Evolutionary conservation across 2,329 filamentous ascomycete species (phyloP).

Genomic region (Helotiales sp.): DNA sequence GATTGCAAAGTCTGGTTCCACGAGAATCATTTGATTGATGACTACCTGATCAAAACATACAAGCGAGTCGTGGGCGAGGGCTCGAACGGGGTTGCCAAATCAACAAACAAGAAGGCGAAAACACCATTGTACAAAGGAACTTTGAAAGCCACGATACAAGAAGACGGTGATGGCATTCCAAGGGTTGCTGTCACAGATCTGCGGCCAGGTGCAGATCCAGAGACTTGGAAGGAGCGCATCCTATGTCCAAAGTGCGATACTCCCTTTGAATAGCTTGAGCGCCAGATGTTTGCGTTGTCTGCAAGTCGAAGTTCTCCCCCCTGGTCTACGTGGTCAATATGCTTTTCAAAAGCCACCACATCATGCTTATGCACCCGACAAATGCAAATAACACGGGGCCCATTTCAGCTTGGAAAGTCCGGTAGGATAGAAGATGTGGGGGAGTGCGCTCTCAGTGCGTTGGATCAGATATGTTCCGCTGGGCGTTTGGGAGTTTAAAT

Average conservation of each 20-base stretch:
- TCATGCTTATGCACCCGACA: not conserved
- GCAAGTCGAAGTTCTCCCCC: not conserved
- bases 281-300: not conserved
- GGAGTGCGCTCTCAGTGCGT: not conserved
- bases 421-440: not conserved
- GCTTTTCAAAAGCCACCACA: not conserved
- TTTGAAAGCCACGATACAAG: constrained; percentile 34
- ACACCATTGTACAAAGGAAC: constrained; percentile 29
- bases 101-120: constrained; percentile 29
- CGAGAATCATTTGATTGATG: constrained; percentile 44
- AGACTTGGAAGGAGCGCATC: constrained; percentile 32
- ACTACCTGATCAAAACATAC: constrained; percentile 39
- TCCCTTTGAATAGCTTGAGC: constrained; percentile 29
- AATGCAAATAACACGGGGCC: not conserved
- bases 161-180: constrained; percentile 20
- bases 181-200: constrained; percentile 35
- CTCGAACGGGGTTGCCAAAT: constrained; percentile 24
- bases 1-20: constrained; percentile 46
- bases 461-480: not conserved
- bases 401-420: not conserved
- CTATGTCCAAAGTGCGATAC: constrained; percentile 38
- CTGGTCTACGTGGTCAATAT: not conserved
- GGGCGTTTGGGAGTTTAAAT: not conserved
- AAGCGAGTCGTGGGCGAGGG: constrained; percentile 24
- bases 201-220: constrained; percentile 20